phyloP scores from a whole-genome alignment of 306 rosid genomes.

The Pterocarpus santalinus region DNA sequence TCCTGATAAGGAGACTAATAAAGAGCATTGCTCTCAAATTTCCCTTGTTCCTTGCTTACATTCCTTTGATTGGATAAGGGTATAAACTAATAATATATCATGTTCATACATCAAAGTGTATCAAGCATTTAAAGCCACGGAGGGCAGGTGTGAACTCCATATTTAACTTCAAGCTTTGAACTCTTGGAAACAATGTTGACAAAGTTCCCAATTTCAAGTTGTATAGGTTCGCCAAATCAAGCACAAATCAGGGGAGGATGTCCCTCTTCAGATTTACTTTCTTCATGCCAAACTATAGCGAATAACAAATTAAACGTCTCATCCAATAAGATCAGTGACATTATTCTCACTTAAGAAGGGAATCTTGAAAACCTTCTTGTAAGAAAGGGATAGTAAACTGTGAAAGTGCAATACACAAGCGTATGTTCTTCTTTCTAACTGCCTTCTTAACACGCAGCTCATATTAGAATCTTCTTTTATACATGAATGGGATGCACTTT shows the following conservation, averaged over 20 bases:
- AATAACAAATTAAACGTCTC: neutral
- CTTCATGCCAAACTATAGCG: neutral
- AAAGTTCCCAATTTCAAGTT: neutral
- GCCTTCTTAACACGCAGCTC: neutral
- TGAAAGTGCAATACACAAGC: too few relatives aligned
- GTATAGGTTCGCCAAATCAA: slow-evolving; percentile 1
- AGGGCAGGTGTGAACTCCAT: neutral
- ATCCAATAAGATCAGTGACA: neutral
- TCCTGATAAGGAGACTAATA: neutral
- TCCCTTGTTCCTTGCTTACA: neutral
- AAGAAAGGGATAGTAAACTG: neutral
- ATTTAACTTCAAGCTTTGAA: neutral
- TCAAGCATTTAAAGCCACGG: neutral
- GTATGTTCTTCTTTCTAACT: too few relatives aligned
- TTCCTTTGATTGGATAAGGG: neutral
- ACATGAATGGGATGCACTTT: neutral
- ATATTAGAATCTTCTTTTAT: slow-evolving; percentile 11
- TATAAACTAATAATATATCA: neutral
- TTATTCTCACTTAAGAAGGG: neutral
- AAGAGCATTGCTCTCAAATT: neutral
- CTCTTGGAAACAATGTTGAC: slow-evolving; percentile 5
- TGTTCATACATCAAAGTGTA: neutral
- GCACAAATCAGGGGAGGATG: neutral
- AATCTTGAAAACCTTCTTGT: neutral
- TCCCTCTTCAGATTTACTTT: neutral